Conservation (phyloP, 164 flowering plant species). For the Dillenia turbinata region DNA sequence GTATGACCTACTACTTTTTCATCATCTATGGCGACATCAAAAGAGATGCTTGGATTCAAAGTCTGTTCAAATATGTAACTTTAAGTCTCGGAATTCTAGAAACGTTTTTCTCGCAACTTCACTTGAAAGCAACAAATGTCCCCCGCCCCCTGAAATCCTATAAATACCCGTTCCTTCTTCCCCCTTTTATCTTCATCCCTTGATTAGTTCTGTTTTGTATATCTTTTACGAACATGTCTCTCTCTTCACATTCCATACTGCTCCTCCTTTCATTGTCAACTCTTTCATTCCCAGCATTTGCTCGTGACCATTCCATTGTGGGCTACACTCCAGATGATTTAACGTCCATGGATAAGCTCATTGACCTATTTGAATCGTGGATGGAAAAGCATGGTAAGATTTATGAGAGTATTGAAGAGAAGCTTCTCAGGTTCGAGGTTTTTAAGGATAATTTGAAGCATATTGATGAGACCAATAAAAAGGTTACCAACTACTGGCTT, state of each 20-base stretch:
- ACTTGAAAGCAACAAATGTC: slow-evolving; percentile 39
- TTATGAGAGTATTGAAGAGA: slow-evolving; percentile 60
- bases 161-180: slow-evolving; percentile 5
- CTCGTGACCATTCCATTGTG: slow-evolving; percentile 58
- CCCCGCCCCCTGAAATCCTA: slow-evolving; percentile 9
- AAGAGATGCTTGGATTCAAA: slow-evolving; percentile 33
- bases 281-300: slow-evolving; percentile 3
- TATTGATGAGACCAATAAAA: slow-evolving; percentile 67
- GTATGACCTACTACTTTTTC: too few species aligned
- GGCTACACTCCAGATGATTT: slow-evolving; percentile 61
- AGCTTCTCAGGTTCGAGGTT: slow-evolving; percentile 59
- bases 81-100: slow-evolving; percentile 38
- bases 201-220: neutral
- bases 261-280: slow-evolving; percentile 18
- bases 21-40: too few species aligned
- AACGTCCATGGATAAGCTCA: slow-evolving; percentile 43
- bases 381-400: slow-evolving; percentile 48
- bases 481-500: slow-evolving; percentile 61
- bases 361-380: slow-evolving; percentile 72
- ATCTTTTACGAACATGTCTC: slow-evolving; percentile 22
- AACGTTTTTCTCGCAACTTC: slow-evolving; percentile 15
- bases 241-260: slow-evolving; percentile 16
- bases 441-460: slow-evolving; percentile 75
- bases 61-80: slow-evolving; percentile 32
- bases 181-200: slow-evolving; percentile 9